Evolutionary conservation across 306 rosid species (phyloP).

Genomic region (Cercis canadensis): DNA sequence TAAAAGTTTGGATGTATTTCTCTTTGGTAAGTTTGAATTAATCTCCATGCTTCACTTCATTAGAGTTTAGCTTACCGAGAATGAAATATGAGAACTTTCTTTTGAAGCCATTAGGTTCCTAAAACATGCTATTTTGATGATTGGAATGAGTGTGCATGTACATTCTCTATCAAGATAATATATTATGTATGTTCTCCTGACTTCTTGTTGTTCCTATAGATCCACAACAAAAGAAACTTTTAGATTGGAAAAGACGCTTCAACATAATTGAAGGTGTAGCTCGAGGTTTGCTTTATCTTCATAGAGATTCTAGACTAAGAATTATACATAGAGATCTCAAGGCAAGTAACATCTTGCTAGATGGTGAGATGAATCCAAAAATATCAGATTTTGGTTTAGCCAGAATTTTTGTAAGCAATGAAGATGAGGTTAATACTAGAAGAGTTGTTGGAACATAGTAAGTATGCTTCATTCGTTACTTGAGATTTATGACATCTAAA

Average conservation of each 20-base stretch:
- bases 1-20: constrained; percentile 48
- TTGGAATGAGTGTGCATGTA: no score
- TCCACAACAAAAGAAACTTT: neutral
- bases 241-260: constrained; percentile 36
- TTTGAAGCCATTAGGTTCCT: no score
- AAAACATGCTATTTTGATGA: no score
- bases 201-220: neutral
- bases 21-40: constrained; percentile 44
- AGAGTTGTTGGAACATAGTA: constrained; percentile 45
- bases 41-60: no score
- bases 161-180: no score
- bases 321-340: constrained; percentile 34
- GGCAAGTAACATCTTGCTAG: constrained; percentile 32
- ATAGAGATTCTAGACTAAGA: constrained; percentile 32
- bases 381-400: constrained; percentile 39
- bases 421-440: constrained; percentile 19
- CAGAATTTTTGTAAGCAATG: constrained; percentile 18
- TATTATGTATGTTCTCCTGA: no score
- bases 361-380: constrained; percentile 30
- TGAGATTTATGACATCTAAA: no score
- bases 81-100: no score
- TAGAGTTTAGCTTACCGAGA: no score
- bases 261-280: constrained; percentile 36
- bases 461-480: neutral
- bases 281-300: constrained; percentile 33